Evolutionary conservation across 371 early-diverging fungal genomes (phyloP).

Genomic region (Mortierella polycephala): DNA sequence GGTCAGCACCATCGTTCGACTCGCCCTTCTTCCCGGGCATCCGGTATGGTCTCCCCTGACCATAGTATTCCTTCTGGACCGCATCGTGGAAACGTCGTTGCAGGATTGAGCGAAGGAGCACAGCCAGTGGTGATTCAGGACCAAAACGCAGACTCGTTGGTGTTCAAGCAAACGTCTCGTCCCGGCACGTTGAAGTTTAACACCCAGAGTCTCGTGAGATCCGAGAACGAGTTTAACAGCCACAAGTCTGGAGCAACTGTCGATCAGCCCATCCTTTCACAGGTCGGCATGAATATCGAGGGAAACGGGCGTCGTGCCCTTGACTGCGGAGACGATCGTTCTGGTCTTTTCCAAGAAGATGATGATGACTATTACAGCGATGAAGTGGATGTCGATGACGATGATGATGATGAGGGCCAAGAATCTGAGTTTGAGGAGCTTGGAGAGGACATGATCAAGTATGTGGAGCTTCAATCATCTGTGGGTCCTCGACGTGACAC

Average conservation of each 20-base stretch:
- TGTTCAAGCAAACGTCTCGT: constrained; percentile 37
- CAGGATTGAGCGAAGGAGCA: constrained; percentile 14
- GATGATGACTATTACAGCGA: background rate
- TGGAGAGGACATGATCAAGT: constrained; percentile 53
- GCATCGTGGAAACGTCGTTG: constrained; percentile 4
- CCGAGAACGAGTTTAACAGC: constrained; percentile 24
- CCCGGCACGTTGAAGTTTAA: constrained; percentile 25
- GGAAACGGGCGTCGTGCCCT: constrained; percentile 18
- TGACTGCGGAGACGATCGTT: constrained; percentile 33
- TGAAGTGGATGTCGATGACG: constrained; percentile 15
- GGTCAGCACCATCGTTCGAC: constrained; percentile 13
- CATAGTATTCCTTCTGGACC: background rate
- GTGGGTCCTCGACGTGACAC: constrained; percentile 36
- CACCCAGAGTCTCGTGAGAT: constrained; percentile 18
- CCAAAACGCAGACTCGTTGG: constrained; percentile 7
- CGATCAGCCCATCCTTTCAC: constrained; percentile 11
- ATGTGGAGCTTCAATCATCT: constrained; percentile 39
- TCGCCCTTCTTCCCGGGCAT: constrained; percentile 9
- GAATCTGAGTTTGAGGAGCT: constrained; percentile 53
- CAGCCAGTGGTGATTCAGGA: constrained; percentile 13
- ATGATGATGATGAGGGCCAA: constrained; percentile 36
- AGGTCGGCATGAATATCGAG: constrained; percentile 12
- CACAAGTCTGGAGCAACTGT: constrained; percentile 8
- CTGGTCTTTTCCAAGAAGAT: constrained; percentile 8
- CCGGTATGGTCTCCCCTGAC: background rate